Conservation (phyloP, 1,139 yeast species). For the Kurtzmaniella quercitrusa region DNA sequence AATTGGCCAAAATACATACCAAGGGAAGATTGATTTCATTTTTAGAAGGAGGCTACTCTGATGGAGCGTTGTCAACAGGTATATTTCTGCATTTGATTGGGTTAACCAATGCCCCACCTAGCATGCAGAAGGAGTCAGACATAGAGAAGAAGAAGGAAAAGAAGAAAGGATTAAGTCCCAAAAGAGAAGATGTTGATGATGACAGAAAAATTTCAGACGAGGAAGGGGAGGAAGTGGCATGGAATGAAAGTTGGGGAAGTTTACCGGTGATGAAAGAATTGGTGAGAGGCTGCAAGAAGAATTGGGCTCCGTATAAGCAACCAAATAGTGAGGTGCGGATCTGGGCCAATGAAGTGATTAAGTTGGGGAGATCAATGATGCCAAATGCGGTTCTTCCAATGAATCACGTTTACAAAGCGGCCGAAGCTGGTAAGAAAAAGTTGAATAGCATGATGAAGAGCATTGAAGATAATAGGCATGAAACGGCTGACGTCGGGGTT, state of each 20-base stretch:
- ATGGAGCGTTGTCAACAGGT: slow-evolving; percentile 78
- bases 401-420: slow-evolving; percentile 29
- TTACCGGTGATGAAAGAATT: slow-evolving; percentile 63
- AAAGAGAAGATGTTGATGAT: slow-evolving; percentile 1
- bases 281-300: slow-evolving; percentile 63
- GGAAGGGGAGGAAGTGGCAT: slow-evolving; percentile 35
- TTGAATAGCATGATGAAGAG: slow-evolving; percentile 1
- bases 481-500: background rate
- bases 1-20: slow-evolving; percentile 57
- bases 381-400: slow-evolving; percentile 49
- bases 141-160: slow-evolving; percentile 9
- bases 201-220: slow-evolving; percentile 10
- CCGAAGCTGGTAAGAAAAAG: background rate
- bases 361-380: slow-evolving; percentile 65
- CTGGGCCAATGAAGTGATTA: slow-evolving; percentile 70
- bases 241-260: slow-evolving; percentile 65
- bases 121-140: slow-evolving; percentile 1
- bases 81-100: slow-evolving; percentile 77
- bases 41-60: slow-evolving; percentile 85
- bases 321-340: slow-evolving; percentile 43
- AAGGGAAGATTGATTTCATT: slow-evolving; percentile 65
- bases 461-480: slow-evolving; percentile 1
- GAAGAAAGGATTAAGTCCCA: slow-evolving; percentile 3
- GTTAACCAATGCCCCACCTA: slow-evolving; percentile 19
- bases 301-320: slow-evolving; percentile 57